Evolutionary conservation across 1,139 yeast genomes (phyloP).

Genomic region (Kluyveromyces sp.): DNA sequence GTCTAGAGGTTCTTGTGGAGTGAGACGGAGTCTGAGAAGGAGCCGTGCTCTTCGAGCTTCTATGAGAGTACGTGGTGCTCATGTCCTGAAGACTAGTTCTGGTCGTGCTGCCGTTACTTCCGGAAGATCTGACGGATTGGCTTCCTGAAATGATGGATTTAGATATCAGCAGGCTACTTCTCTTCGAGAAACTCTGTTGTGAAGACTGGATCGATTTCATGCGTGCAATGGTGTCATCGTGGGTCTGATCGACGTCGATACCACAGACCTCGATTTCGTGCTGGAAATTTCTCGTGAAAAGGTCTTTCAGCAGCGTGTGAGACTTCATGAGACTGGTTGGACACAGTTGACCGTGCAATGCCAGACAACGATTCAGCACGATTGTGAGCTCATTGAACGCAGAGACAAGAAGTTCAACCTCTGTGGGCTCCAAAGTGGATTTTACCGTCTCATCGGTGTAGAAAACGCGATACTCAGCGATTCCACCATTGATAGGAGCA

Average conservation of each 20-base stretch:
- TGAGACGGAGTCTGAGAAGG: slow-evolving; percentile 1
- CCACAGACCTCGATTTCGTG: slow-evolving; percentile 46
- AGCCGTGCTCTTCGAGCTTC: slow-evolving; percentile 2
- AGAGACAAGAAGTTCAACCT: slow-evolving; percentile 45
- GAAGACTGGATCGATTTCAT: slow-evolving; percentile 7
- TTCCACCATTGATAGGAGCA: slow-evolving; percentile 90
- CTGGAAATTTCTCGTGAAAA: slow-evolving; percentile 62
- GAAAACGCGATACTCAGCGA: slow-evolving; percentile 73
- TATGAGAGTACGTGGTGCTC: slow-evolving; percentile 1
- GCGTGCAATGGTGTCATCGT: slow-evolving; percentile 13
- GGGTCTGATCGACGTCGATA: slow-evolving; percentile 21
- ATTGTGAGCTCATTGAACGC: slow-evolving; percentile 67
- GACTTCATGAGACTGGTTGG: slow-evolving; percentile 47
- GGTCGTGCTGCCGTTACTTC: slow-evolving; percentile 6
- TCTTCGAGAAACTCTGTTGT: slow-evolving; percentile 4
- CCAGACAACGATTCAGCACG: slow-evolving; percentile 59
- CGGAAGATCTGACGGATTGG: slow-evolving; percentile 4
- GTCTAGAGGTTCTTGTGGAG: slow-evolving; percentile 1
- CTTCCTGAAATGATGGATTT: slow-evolving; percentile 1
- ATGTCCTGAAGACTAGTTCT: slow-evolving; percentile 5
- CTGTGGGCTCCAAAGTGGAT: slow-evolving; percentile 38
- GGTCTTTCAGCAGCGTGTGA: slow-evolving; percentile 58
- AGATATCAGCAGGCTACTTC: slow-evolving; percentile 2
- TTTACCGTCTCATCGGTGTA: slow-evolving; percentile 39
- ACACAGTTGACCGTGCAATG: slow-evolving; percentile 63